Base-by-base conservation (phyloP, 345 rosid genomes). In the Cardiospermum halicacabum region DNA sequence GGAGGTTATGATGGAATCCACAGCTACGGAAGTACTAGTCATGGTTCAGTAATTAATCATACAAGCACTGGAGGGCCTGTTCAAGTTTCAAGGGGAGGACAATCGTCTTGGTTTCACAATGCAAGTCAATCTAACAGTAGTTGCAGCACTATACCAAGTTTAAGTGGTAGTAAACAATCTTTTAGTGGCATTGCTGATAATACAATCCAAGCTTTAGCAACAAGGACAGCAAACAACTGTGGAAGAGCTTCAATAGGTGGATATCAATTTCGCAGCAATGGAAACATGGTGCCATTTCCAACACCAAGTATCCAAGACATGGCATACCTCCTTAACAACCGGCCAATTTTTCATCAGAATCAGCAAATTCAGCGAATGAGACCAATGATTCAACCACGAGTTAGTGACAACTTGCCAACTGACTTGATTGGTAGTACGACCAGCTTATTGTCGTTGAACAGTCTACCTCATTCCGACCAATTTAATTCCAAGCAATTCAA, bases 261-360 rank as follows among this genome's bases (percentile, higher is more conserved):
- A 54, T 24, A 18, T 53, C 37, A 34, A 22, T 15, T 43, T 27
- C 55, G 34, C 25, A 55, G 42, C 54, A 62, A 47, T 28, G 31
- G 28, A 9, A 66, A 51, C 30, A 8, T 8, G 26, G 51, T 62
- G 37, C 65, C 63, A 56, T 36, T 31, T 39, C 68, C 34, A 27
- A 26, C 59, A 15, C 68, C 76, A 22, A 61, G 43, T 56, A 11
- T 56, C 40, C 63, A 42, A n/a, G 72, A 62, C 55, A 56, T 56
- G 68, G 59, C 69, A 27, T 28, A 10, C 63, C 39, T 55, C 58
- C 62, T 56, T 54, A 34, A 12, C 42, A 56, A 67, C 58, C 72
- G 55, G 56, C 72, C 27, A 45, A 22, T 31, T 12, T 13, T n/a
- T 2, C 69, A 53, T 5, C 40, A 12, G 40, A 37, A 48, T 21